phyloP scores from a whole-genome alignment of 192 early-diverging fungal species.

The Coemansia pectinata region DNA sequence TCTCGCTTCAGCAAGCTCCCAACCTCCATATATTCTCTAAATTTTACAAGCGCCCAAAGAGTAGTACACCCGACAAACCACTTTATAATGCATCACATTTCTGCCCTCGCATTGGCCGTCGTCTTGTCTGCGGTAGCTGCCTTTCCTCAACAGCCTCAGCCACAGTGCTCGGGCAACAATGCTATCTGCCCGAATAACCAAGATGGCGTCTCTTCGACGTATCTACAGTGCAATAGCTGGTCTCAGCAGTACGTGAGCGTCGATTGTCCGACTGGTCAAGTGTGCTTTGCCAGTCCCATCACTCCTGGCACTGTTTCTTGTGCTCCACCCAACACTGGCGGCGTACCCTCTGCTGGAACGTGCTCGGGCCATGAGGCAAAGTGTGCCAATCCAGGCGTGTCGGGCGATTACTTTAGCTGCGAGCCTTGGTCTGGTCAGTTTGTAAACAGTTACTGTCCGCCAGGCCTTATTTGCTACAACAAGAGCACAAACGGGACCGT shows the following conservation, averaged over 20 bases:
- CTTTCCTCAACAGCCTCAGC: not conserved
- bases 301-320: conserved; percentile 36
- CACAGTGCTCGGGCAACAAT: conserved; percentile 39
- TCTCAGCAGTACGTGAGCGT: conserved; percentile 29
- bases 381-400: conserved; percentile 24
- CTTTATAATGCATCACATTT: not conserved
- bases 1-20: not conserved
- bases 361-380: conserved; percentile 39
- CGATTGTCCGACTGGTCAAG: conserved; percentile 34
- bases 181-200: conserved; percentile 41
- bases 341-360: conserved; percentile 31
- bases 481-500: conserved; percentile 28
- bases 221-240: conserved; percentile 49
- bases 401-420: conserved; percentile 40
- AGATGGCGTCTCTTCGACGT: conserved; percentile 41
- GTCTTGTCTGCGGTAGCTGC: not conserved
- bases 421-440: conserved; percentile 43
- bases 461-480: conserved; percentile 36
- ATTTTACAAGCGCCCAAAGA: not conserved
- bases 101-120: not conserved
- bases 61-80: not conserved
- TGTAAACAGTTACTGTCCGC: conserved; percentile 24
- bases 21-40: not conserved
- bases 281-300: conserved; percentile 50
- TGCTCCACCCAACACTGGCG: conserved; percentile 41